Evolutionary conservation across 345 rosid species (phyloP), one percentile per base, ranked within the genome.

Genomic region (Xanthoceras sorbifolium): DNA sequence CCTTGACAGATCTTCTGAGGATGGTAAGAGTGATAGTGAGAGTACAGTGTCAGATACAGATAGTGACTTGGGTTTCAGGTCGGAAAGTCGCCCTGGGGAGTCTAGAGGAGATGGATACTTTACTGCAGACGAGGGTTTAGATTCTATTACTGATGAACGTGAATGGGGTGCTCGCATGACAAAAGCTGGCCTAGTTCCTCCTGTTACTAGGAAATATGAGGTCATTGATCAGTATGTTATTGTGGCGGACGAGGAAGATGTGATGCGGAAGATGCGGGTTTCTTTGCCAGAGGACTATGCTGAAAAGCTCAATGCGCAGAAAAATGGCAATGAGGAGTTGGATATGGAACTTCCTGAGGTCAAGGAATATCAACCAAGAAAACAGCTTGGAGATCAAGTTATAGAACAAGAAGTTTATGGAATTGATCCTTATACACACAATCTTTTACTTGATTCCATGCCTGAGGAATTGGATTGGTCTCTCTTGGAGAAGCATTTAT

Each of bases 131-230:
- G 97, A 90, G 69, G 78, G 86, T 72, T 81, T 86, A 54, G 93
- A 90, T 82, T 81, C 88, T 73, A 79, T 86, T 76, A 75, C 77
- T 15, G 99, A 92, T 79, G 99, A 97, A 69, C 98, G 99, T 69
- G 99, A 97, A 84, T 97, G 99, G 99, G 99, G 99, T 84, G 98
- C 98, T 48, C 99, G 99, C 73, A 97, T 97, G 99, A 97, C 99
- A 66, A 92, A 94, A 83, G 97, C 88, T 50, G 87, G 99, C 83
- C 87, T 97, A 77, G 99, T 97, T 83, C 99, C 99, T 83, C 99
- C 99, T 62, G 97, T 97, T 69, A 97, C 99, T 12, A 89, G 99
- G 86, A 93, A 94, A 83, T 97, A 97, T 82, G 98, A 97, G 83
- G 95, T 91, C 71, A 89, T 97, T 60, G 97, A 92, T 69, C 79